Base-by-base conservation (phyloP, 139 green algal species). In the Chlamydomonas eustigma region DNA sequence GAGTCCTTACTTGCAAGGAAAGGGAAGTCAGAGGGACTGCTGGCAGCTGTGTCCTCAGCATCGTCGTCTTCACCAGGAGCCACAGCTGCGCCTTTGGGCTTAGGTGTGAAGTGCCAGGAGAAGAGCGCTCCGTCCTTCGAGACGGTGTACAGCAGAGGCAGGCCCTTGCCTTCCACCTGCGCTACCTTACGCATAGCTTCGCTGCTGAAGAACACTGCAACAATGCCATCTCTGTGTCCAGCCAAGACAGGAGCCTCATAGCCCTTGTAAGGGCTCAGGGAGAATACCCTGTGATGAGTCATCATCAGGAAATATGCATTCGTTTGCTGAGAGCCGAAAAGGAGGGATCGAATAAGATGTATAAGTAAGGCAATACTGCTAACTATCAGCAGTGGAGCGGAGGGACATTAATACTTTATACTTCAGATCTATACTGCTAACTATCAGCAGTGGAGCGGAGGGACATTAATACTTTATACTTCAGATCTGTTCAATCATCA, bases 61-160 rank as follows among this genome's bases (percentile, higher is more conserved):
- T n/a, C n/a, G n/a, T n/a, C n/a, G 1, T 35, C 76, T 37, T 71
- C 72, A 1, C 64, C 69, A 4, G 39, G 64, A 4, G 36, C 58
- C 24, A 63, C n/a, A 6, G 50, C 72, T 25, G 35, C 70, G 12
- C 6, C 38, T 44, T 66, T 76, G 39, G 5, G n/a, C 70, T 76
- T 76, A 31, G 52, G 58, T 31, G 69, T 81, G 52, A 75, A 78
- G 31, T 3, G 77, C 92, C 94, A 98, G 8, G 71, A 76, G 80
- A 93, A 91, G 64, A 98, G 83, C 0, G 93, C 92, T 24, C 94
- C 94, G 80, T 98, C 94, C 0, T 79, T 79, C 0, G 90, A 91
- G 0, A 97, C 58, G 0, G 92, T 95, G 85, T 92, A 93, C 37
- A 95, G 80, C 22, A 76, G 72, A 5, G 87, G 84, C 2, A 84